A percentile compares a stretch with the other conserved stretches of the same genome.
Evolutionary conservation across 2,329 filamentous ascomycete species (phyloP).

Genomic region (Exophiala aquamarina): DNA sequence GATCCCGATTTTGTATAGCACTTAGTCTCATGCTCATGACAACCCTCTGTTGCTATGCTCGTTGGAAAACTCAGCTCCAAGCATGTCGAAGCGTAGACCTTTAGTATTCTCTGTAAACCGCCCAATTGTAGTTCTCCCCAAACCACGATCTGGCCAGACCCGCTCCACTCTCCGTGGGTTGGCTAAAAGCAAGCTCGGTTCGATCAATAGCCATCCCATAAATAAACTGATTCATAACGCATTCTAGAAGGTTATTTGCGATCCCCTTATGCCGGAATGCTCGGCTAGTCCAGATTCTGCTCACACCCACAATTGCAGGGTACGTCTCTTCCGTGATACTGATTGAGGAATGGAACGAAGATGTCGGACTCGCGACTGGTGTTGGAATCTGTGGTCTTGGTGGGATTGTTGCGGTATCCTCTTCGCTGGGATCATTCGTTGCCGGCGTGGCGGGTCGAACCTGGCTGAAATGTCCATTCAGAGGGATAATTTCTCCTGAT

Average conservation of each 20-base stretch:
- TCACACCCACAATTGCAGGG: slow-evolving; percentile 59
- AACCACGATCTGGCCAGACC: slow-evolving; percentile 60
- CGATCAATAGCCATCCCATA: slow-evolving; percentile 57
- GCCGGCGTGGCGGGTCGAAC: slow-evolving; percentile 12
- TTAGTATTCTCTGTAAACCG: slow-evolving; percentile 55
- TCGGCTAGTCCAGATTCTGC: slow-evolving; percentile 64
- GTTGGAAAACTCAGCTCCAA: too few species aligned
- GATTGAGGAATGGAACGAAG: slow-evolving; percentile 38
- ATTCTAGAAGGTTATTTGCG: slow-evolving; percentile 58
- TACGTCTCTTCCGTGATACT: slow-evolving; percentile 44
- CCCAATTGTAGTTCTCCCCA: slow-evolving; percentile 56
- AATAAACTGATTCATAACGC: slow-evolving; percentile 55
- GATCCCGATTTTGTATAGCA: too few species aligned
- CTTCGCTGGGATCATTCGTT: slow-evolving; percentile 21
- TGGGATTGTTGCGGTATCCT: slow-evolving; percentile 3
- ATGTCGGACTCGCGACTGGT: slow-evolving; percentile 20
- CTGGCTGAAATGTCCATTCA: slow-evolving; percentile 16
- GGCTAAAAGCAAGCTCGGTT: slow-evolving; percentile 61
- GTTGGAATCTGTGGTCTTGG: slow-evolving; percentile 21
- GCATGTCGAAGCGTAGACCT: neutral
- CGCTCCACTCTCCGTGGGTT: slow-evolving; percentile 63
- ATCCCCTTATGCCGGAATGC: slow-evolving; percentile 58
- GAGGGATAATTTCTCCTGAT: slow-evolving; percentile 18
- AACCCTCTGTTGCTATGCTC: too few species aligned
- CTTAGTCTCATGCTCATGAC: too few species aligned